Base-by-base conservation (phyloP, 2,329 filamentous ascomycete genomes). In the Drechslera avenae region DNA sequence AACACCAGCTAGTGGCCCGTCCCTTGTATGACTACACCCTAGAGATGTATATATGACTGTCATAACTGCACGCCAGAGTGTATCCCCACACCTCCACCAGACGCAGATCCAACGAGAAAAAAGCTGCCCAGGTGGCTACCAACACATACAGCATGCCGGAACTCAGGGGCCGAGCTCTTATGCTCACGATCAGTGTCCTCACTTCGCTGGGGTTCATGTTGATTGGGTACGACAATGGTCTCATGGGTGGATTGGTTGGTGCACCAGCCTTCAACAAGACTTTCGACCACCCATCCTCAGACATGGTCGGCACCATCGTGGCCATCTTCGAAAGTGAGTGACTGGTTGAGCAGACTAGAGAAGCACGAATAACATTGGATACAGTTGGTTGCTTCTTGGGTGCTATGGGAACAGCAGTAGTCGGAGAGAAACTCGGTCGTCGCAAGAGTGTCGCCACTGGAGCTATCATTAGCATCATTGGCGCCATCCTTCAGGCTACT, bases 161-260 rank as follows among this genome's bases (percentile, higher is more conserved):
- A 54, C 56, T 61, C 14, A 45, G 40, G 21, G 58, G 58, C 31
- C 46, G 49, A 35, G 37, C 58, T 6, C 49, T 61, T 31, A 50
- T 59, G 58, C 49, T 61, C 42, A 59, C 58, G 3, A 43, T 61
- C 43, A 61, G 53, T 50, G 34, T 59, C 19, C 26, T 61, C 23
- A 61, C 56, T 19, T 61, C 56, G 8, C 46, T 59, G 13, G 56
- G 58, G 12, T 79, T 83, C 41, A 61, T 61, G 58, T 32, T 61
- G 4, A 58, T 61, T 53, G 81, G 81, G 26, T 83, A 81, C 84
- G 87, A 90, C 65, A 64, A 75, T 54, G 87, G 87, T 62, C 85
- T 89, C n/a, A 90, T 88, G 79, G 87, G 59, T 4, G 64, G 64
- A 19, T 84, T 91, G 56, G 76, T 91, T 46, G 89, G 86, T 6